Base-by-base conservation (phyloP, 106 monocot species). In the Dendrobium huoshanense region DNA sequence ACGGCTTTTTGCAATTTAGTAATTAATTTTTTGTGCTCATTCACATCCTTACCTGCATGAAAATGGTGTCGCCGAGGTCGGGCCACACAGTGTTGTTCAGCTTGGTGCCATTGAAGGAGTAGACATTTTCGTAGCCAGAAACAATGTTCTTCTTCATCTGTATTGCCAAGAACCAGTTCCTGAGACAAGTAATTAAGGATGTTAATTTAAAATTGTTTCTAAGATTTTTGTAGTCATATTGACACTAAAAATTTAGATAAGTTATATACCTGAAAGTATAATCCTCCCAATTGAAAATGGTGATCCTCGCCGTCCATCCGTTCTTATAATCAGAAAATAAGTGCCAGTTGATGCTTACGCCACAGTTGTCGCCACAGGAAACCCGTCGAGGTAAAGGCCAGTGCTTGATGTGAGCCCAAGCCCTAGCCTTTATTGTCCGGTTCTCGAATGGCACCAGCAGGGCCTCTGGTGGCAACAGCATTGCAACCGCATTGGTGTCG, bases 261-360 rank as follows among this genome's bases (percentile, higher is more conserved):
- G 13, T 51, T 3, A 20, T 3, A 20, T n/a, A 61, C 61, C 61
- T 61, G 84, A 94, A 91, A 0, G 87, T 87, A 83, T 87, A 87
- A 11, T 86, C 91, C 10, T 65, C 84, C 93, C 93, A 94, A 75
- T 94, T 94, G 84, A 94, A 94, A 48, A 94, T n/a, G 13, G 93
- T 94, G 43, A 94, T 85, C 72, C 91, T 84, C 3, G 87, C 93
- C 1, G 86, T 80, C 93, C 93, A 94, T 10, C 93, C 93, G 20
- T 18, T 86, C 25, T 81, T 51, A 80, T 88, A 88, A 67, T 93
- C 90, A 31, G 88, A 86, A 25, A 82, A 51, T 4, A 94, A 59
- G 77, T 94, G 93, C 93, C 93, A 94, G 59, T 94, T 94, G 80
- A 94, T 84, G 81, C 88, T 89, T n/a, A 94, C 86, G 2, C 93